Evolutionary conservation across 257 asterid species (phyloP).

Genomic region (Ilex asprella): DNA sequence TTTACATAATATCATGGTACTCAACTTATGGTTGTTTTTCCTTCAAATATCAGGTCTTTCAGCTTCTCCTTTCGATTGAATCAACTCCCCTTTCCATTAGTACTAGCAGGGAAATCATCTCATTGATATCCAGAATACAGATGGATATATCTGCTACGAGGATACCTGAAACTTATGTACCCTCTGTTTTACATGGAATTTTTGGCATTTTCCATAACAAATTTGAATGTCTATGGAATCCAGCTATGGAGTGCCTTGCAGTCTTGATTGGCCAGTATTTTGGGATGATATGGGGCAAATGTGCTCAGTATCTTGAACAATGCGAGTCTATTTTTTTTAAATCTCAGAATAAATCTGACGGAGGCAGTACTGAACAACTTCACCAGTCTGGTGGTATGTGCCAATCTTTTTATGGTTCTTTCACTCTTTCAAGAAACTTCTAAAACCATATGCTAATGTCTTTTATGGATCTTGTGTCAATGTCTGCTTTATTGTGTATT

Average conservation of each 20-base stretch:
- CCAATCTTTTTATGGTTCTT: constrained; percentile 3
- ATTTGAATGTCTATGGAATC: constrained; percentile 59
- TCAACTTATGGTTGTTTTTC: background rate
- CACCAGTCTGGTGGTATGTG: constrained; percentile 46
- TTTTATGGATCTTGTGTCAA: background rate
- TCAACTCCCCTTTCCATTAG: constrained; percentile 53
- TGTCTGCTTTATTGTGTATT: too few relatives aligned
- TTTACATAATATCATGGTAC: background rate
- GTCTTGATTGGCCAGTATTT: constrained; percentile 47
- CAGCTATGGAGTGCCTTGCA: constrained; percentile 73
- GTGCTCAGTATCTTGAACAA: constrained; percentile 46
- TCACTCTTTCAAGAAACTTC: background rate
- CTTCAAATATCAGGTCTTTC: constrained; percentile 52
- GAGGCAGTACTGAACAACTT: constrained; percentile 18
- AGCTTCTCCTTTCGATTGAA: constrained; percentile 64
- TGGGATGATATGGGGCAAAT: constrained; percentile 58
- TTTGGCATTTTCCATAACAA: constrained; percentile 76
- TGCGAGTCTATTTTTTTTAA: constrained; percentile 48
- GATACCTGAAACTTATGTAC: constrained; percentile 51
- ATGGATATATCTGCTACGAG: constrained; percentile 46
- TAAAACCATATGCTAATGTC: background rate
- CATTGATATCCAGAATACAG: constrained; percentile 62
- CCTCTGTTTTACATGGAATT: constrained; percentile 55
- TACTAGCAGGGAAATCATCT: constrained; percentile 59
- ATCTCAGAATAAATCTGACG: constrained; percentile 32